Conservation (phyloP, 2,329 filamentous ascomycete species). For the Colletotrichum sp. region DNA sequence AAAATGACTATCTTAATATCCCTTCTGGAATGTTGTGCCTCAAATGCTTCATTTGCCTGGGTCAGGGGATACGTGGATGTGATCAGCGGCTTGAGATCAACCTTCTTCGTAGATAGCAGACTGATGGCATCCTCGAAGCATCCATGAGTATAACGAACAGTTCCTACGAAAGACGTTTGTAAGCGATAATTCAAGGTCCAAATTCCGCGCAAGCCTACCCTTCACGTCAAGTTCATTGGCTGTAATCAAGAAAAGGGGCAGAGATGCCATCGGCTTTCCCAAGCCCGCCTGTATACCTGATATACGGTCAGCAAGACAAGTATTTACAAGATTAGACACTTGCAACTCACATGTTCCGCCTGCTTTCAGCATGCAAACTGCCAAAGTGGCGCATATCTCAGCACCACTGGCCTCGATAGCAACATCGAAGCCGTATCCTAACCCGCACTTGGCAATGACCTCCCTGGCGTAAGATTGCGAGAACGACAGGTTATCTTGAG, state of each 20-base stretch:
- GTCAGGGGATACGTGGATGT: slow-evolving; percentile 27
- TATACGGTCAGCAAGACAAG: not conserved
- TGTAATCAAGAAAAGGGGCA: slow-evolving; percentile 26
- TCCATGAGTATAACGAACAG: slow-evolving; percentile 28
- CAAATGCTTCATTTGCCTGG: slow-evolving; percentile 21
- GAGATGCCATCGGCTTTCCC: slow-evolving; percentile 21
- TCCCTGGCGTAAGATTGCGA: not conserved
- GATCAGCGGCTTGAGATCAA: slow-evolving; percentile 28
- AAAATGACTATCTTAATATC: not conserved
- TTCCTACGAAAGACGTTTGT: slow-evolving; percentile 11
- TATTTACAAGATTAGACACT: not conserved
- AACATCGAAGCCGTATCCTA: not conserved
- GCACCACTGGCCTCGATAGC: not conserved
- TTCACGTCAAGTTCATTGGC: slow-evolving; percentile 27
- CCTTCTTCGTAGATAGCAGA: slow-evolving; percentile 21
- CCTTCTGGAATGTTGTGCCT: slow-evolving; percentile 23
- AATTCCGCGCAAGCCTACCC: not conserved
- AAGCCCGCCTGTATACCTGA: slow-evolving; percentile 23
- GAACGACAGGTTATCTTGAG: not conserved
- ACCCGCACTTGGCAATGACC: not conserved
- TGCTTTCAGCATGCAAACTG: not conserved
- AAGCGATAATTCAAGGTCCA: fast-evolving
- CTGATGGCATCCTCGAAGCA: slow-evolving; percentile 28
- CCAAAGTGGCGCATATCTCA: not conserved
- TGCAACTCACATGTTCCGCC: not conserved